These are phyloP conservation scores for Cladosporium sp. DNA, from an alignment of 2,329 filamentous ascomycete species.

Conservation along the genomic window DNA sequence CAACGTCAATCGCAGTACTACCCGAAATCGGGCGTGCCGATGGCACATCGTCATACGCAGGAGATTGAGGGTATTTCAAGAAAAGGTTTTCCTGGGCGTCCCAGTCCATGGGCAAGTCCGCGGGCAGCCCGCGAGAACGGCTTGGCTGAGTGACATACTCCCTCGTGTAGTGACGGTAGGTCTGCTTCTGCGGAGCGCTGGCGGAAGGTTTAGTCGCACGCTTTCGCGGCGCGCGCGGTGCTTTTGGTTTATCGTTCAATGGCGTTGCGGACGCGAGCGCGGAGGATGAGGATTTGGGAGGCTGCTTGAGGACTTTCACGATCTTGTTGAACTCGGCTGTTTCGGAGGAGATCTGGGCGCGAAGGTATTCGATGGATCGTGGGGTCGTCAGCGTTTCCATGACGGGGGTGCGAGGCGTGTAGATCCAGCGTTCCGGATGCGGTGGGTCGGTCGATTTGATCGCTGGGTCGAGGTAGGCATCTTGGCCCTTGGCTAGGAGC, in stretches of 20 bases:
- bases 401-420: slow-evolving; percentile 69
- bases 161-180: slow-evolving; percentile 1
- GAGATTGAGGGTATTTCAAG: background rate
- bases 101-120: slow-evolving; percentile 11
- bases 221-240: slow-evolving; percentile 6
- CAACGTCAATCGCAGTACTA: slow-evolving; percentile 14
- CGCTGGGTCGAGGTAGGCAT: slow-evolving; percentile 64
- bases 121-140: background rate
- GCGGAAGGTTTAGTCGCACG: background rate
- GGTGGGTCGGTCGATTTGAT: slow-evolving; percentile 58
- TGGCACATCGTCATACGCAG: slow-evolving; percentile 4
- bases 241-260: background rate
- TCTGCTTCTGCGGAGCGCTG: background rate
- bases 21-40: background rate
- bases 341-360: slow-evolving; percentile 74
- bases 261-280: background rate
- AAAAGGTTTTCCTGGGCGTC: slow-evolving; percentile 11
- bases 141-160: background rate
- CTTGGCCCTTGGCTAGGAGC: slow-evolving; percentile 68
- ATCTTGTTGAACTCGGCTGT: slow-evolving; percentile 73
- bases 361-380: slow-evolving; percentile 55
- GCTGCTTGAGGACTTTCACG: slow-evolving; percentile 51
- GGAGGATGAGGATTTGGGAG: background rate
- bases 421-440: slow-evolving; percentile 58
- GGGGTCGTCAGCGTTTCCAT: slow-evolving; percentile 61